phyloP scores from a whole-genome alignment of 345 rosid species.

The Populus euphratica region DNA sequence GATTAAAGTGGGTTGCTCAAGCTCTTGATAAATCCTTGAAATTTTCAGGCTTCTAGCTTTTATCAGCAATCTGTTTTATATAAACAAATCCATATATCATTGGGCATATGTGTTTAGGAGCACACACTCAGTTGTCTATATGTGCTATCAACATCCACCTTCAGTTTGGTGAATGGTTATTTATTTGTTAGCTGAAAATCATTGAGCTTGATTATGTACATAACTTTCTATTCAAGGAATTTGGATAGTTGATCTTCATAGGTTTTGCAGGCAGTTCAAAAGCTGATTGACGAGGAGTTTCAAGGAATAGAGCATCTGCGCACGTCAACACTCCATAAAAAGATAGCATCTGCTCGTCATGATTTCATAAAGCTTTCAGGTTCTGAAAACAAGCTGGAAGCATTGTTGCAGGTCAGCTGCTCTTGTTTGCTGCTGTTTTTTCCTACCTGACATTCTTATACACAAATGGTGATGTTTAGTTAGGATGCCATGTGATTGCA shows the following conservation, averaged over 20 bases:
- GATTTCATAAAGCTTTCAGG: slow-evolving; percentile 87
- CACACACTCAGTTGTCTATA: too few relatives aligned
- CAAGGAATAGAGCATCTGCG: slow-evolving; percentile 81
- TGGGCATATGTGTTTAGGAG: neutral
- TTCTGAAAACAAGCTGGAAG: slow-evolving; percentile 89
- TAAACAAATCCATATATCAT: neutral
- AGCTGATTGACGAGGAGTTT: slow-evolving; percentile 84
- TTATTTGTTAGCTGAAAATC: neutral
- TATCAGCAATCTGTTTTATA: neutral
- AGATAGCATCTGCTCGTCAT: slow-evolving; percentile 86
- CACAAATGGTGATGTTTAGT: slow-evolving; percentile 3
- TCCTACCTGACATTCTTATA: neutral
- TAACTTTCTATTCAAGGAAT: neutral
- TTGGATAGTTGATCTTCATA: slow-evolving; percentile 3
- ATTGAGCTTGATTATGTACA: neutral
- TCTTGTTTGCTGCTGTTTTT: neutral
- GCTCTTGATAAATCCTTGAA: neutral
- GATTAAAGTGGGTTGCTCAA: neutral
- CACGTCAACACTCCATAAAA: slow-evolving; percentile 87
- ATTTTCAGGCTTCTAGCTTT: neutral
- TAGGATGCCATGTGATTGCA: slow-evolving; percentile 32
- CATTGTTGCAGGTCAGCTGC: slow-evolving; percentile 66
- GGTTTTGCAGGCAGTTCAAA: slow-evolving; percentile 80
- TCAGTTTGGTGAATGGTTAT: neutral
- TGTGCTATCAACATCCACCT: neutral